Base-by-base conservation (phyloP, 805 yeast species). In the Wickerhamiella sorbophila region DNA sequence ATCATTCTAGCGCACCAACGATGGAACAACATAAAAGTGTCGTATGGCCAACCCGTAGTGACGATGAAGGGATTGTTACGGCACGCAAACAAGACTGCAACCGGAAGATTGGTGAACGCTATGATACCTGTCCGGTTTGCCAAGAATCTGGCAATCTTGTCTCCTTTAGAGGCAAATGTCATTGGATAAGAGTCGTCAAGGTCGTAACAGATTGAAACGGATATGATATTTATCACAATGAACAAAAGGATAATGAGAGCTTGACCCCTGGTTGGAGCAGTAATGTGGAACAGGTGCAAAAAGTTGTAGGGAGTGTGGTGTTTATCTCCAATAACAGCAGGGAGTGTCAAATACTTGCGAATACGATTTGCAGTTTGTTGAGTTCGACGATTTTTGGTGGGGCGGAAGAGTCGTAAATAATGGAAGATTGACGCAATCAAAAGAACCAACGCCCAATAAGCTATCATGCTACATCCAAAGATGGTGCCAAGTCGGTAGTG, bases 61-160 rank as follows among this genome's bases (percentile, higher is more conserved):
- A 61, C 63, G 47, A 72, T 69, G 52, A 82, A 63, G 17, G 83
- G 73, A 53, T 79, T 82, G 57, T 82, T 83, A 52, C 91, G 65
- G 24, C 79, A 79, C 4, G 81, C 76, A 53, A 77, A 75, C 36
- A 76, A 56, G 18, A 75, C 64, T 31, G 74, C 47, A n/a, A 74
- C 54, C 1, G 84, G 83, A 17, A 66, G 34, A 41, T 61, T 55
- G 58, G 66, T 58, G 20, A 66, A 61, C 1, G 67, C 54, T 36
- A 74, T 52, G 19, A 75, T 64, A 2, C 75, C 80, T 1, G 76
- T 54, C 50, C 83, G 64, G 50, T 48, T 54, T 3, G 54, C 54
- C 22, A 52, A 24, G 37, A 62, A 67, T 3, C 59, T 64, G 12
- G 52, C 31, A 12, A 66, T 49, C 14, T 64, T 55, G 20, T 65